Evolutionary conservation across 169 alveolate species (phyloP).

Genomic region (Cryptosporidium viatorum): DNA sequence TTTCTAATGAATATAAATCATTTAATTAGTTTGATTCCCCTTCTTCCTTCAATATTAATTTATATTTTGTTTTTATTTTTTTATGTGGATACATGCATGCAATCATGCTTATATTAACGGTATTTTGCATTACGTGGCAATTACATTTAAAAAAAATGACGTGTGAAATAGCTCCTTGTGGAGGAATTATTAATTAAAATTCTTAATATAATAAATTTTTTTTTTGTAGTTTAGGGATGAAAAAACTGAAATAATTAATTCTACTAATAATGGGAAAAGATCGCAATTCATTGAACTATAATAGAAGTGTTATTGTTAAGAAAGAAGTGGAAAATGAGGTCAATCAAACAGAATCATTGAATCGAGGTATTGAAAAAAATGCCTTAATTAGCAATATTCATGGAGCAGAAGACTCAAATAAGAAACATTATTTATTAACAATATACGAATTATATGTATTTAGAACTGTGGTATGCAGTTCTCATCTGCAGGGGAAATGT

Average conservation of each 20-base stretch:
- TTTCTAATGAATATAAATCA: conserved; percentile 32
- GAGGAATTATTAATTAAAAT: not conserved
- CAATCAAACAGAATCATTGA: not conserved
- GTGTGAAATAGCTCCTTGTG: conserved; percentile 27
- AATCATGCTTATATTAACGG: conserved; percentile 8
- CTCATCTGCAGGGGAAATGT: conserved; percentile 84
- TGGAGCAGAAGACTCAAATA: conserved; percentile 47
- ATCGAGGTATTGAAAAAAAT: not conserved
- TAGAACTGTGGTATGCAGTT: conserved; percentile 86
- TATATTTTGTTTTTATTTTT: not conserved
- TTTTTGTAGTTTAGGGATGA: conserved; percentile 36
- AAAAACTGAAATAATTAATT: not conserved
- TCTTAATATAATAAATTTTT: not conserved
- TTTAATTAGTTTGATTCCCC: not conserved
- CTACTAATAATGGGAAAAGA: conserved; percentile 5
- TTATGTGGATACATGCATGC: conserved; percentile 55
- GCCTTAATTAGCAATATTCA: not conserved
- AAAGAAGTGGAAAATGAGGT: not conserved
- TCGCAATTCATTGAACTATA: conserved; percentile 26
- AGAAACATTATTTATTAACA: conserved; percentile 58
- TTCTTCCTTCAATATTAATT: not conserved
- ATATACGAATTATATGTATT: conserved; percentile 84
- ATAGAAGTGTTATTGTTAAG: not conserved
- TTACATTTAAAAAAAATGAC: conserved; percentile 8
- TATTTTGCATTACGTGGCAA: conserved; percentile 34